Evolutionary conservation across 2,329 filamentous ascomycete species (phyloP), one percentile per base, ranked within the genome.

Genomic region (Alternaria hordeiaustralica): DNA sequence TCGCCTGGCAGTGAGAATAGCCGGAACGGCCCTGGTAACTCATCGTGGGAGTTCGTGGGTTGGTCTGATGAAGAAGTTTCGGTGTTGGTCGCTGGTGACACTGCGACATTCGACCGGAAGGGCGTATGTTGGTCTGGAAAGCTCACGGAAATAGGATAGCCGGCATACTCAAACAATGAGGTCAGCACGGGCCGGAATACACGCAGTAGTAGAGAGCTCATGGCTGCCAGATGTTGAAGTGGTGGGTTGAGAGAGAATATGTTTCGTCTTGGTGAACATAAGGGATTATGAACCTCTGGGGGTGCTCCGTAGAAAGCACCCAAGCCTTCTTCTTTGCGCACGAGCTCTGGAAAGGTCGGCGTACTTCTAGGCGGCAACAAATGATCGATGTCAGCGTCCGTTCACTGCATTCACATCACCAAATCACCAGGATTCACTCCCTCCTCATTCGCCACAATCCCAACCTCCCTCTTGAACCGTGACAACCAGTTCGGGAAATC

Each of bases 401-500:
- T 9, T 51, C 15, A 58, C 18, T 25, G 6, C 6, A 11, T 1
- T n/a, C 43, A 25, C 26, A 45, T 41, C 23, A 20, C 23, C 53
- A 60, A 28, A 21, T 54, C 51, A 11, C 12, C 45, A 7, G 61
- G 61, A 54, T 63, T 43, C 18, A 63, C 62, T 7, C 47, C 62
- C 23, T 26, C 41, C 23, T 49, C 33, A 6, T 55, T 33, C 13
- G n/a, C 44, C 4, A 43, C 46, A 21, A 72, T 70, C 4, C 73
- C 72, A 12, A 75, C 62, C 8, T 70, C 65, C 41, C 63, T 62
- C 59, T 78, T 79, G 43, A 79, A 79, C 10, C 71, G 65, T 51
- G 59, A 65, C 46, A 79, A 41, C 76, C 75, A 79, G 33, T 74
- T 65, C 11, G 68, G 58, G 33, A 75, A 76, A 51, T 80, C 78